phyloP scores from a whole-genome alignment of 75 land plant species.

The Sequoiadendron giganteum region DNA sequence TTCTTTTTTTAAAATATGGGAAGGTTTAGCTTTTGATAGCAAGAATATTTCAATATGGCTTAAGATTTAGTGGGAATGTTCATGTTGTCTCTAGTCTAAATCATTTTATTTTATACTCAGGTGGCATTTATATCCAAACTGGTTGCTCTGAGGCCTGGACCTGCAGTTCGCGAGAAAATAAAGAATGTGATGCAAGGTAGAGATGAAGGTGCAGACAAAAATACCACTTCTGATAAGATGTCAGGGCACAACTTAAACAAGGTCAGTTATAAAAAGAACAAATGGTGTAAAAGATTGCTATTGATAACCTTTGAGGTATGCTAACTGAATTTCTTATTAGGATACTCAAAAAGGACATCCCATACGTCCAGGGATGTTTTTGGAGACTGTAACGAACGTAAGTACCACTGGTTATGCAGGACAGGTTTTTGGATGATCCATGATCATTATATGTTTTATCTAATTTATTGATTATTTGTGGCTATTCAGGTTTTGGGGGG shows the following conservation, averaged over 20 bases:
- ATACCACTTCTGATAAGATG: not conserved
- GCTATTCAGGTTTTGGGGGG: constrained; percentile 75
- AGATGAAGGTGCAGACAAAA: constrained; percentile 84
- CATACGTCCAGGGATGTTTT: constrained; percentile 97
- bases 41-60: not conserved
- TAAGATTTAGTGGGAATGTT: not conserved
- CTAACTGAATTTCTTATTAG: constrained; percentile 24
- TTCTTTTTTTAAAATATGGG: not conserved
- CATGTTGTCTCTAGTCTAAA: not conserved
- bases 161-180: constrained; percentile 63
- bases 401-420: not conserved
- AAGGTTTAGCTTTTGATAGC: not conserved
- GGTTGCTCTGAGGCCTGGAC: constrained; percentile 90
- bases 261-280: constrained; percentile 9
- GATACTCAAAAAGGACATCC: constrained; percentile 61
- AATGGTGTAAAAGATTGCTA: not conserved
- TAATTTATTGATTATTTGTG: constrained; percentile 8
- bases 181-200: constrained; percentile 85
- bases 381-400: constrained; percentile 96
- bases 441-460: not conserved
- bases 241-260: constrained; percentile 1
- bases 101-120: constrained; percentile 33
- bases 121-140: constrained; percentile 87
- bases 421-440: constrained; percentile 4
- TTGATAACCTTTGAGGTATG: not conserved